phyloP scores from a whole-genome alignment of 1,139 yeast genomes.

The Debaryomycetaceae sp. region DNA sequence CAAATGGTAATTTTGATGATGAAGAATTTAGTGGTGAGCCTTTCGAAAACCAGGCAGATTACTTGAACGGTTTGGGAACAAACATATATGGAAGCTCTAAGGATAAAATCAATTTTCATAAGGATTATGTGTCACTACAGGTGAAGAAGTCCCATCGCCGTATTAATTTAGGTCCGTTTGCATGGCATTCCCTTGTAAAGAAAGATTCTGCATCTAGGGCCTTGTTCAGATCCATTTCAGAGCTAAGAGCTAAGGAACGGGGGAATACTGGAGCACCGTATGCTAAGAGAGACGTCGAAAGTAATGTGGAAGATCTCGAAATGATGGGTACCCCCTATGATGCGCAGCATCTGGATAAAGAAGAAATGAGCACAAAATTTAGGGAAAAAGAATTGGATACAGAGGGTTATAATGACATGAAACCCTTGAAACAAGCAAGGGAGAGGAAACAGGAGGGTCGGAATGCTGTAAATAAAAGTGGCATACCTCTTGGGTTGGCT shows the following conservation, averaged over 20 bases:
- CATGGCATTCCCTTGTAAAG: slow-evolving; percentile 36
- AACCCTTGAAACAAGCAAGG: not conserved
- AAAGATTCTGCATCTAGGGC: slow-evolving; percentile 19
- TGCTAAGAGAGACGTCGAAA: slow-evolving; percentile 12
- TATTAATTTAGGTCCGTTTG: slow-evolving; percentile 33
- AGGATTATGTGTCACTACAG: slow-evolving; percentile 24
- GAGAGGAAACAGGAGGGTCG: not conserved
- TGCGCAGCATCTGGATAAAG: not conserved
- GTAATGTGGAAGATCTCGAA: slow-evolving; percentile 3
- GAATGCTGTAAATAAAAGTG: slow-evolving; percentile 12
- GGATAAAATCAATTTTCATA: slow-evolving; percentile 28
- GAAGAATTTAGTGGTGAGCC: not conserved
- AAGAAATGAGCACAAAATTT: slow-evolving; percentile 12
- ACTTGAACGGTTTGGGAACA: slow-evolving; percentile 12
- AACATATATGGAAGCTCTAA: slow-evolving; percentile 22
- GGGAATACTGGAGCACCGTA: slow-evolving; percentile 11
- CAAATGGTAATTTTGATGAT: not conserved
- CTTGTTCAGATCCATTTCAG: slow-evolving; percentile 14
- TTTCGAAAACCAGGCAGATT: not conserved
- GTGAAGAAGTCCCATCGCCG: slow-evolving; percentile 19
- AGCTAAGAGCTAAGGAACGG: slow-evolving; percentile 10
- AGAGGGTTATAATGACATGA: slow-evolving; percentile 26
- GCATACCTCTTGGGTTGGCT: slow-evolving; percentile 20
- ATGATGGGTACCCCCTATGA: not conserved
- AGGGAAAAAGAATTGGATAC: slow-evolving; percentile 24